A percentile compares a stretch with the other conserved stretches of the same genome.
phyloP scores from a whole-genome alignment of 257 asterid species.

The Mentha longifolia region DNA sequence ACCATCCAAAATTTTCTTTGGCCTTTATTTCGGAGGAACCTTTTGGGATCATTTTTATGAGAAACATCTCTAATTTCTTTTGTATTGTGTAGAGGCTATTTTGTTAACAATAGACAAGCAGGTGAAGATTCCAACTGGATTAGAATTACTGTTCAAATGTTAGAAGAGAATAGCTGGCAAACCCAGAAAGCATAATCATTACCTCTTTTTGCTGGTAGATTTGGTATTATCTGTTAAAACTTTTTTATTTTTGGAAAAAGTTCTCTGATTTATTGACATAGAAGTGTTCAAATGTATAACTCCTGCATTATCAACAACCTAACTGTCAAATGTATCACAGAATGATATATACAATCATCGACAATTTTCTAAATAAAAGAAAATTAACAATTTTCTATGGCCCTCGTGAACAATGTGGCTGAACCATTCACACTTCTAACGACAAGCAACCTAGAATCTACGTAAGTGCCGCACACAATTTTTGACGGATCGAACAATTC shows the following conservation, averaged over 20 bases:
- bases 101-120: slow-evolving; percentile 14
- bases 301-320: slow-evolving; percentile 15
- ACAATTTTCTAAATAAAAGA: too few relatives aligned
- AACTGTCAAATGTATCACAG: background rate
- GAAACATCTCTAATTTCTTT: slow-evolving; percentile 17
- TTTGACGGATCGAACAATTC: slow-evolving; percentile 78
- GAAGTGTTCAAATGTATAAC: background rate
- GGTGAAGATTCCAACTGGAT: background rate
- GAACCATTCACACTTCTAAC: slow-evolving; percentile 78
- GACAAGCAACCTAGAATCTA: slow-evolving; percentile 80
- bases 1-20: slow-evolving; percentile 3
- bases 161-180: background rate
- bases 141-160: background rate
- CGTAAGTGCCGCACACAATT: slow-evolving; percentile 84
- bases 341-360: too few relatives aligned
- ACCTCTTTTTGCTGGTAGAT: background rate
- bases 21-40: background rate
- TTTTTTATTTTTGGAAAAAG: too few relatives aligned
- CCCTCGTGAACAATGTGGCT: slow-evolving; percentile 68
- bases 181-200: background rate
- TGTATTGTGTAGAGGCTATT: slow-evolving; percentile 6
- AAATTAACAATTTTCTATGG: slow-evolving; percentile 32
- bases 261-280: background rate
- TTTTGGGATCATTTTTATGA: slow-evolving; percentile 1
- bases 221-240: background rate